phyloP scores from a whole-genome alignment of 164 flowering plant genomes.

The Buxus sempervirens region DNA sequence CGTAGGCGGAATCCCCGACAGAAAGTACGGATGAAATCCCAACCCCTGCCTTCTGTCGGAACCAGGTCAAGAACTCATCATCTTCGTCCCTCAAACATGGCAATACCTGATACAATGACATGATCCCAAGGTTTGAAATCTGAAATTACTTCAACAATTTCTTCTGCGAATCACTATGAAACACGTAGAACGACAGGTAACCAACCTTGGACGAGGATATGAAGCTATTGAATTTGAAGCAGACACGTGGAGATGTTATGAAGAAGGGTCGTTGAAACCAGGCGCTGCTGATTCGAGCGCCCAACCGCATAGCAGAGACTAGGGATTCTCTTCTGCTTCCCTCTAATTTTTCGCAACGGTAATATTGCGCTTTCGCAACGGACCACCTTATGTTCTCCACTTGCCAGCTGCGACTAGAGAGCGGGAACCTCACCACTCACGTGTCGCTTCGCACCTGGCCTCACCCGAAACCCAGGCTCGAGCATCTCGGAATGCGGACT shows the following conservation, averaged over 20 bases:
- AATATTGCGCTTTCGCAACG: too few species aligned
- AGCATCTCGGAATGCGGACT: too few species aligned
- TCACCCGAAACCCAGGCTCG: too few species aligned
- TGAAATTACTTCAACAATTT: neutral
- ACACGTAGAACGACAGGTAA: neutral
- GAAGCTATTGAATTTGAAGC: conserved; percentile 8
- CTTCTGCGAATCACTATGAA: neutral
- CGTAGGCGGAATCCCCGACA: conserved; percentile 58
- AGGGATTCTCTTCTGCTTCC: neutral
- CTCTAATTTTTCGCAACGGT: neutral
- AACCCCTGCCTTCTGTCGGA: conserved; percentile 55
- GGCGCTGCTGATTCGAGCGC: conserved; percentile 2
- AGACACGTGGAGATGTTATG: neutral
- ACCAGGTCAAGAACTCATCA: conserved; percentile 67
- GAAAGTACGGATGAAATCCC: conserved; percentile 59
- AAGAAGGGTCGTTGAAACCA: conserved; percentile 8
- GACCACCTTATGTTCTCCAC: too few species aligned
- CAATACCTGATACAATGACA: conserved; percentile 15
- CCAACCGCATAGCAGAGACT: conserved; percentile 7
- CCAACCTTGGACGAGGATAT: conserved; percentile 1
- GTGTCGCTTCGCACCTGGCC: too few species aligned
- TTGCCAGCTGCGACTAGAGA: too few species aligned
- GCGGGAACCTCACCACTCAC: too few species aligned
- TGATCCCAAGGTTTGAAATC: neutral
- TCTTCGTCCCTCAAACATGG: conserved; percentile 30